Evolutionary conservation across 176 grass and related monocot genomes (phyloP).

Genomic region (Stipa capillata): DNA sequence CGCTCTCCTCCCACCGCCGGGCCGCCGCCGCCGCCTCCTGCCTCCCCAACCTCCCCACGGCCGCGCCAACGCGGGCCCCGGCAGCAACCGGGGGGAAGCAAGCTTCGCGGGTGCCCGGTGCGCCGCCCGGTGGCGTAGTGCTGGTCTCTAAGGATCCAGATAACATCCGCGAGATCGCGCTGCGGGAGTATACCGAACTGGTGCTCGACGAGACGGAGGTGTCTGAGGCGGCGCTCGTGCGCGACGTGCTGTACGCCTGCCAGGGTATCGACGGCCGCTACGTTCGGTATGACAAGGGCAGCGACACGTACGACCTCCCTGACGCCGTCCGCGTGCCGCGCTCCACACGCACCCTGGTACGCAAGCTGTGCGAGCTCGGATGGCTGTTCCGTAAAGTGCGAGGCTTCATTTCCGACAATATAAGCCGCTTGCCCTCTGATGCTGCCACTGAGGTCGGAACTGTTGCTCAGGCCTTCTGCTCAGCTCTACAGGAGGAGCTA

Average conservation of each 20-base stretch:
- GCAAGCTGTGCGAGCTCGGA: constrained; percentile 82
- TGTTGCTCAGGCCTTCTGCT: constrained; percentile 79
- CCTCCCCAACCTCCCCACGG: constrained; percentile 22
- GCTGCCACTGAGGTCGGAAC: constrained; percentile 57
- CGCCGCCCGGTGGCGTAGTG: constrained; percentile 52
- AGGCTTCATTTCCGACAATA: constrained; percentile 60
- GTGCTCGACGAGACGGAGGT: constrained; percentile 89
- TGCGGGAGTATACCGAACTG: constrained; percentile 83
- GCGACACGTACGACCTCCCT: constrained; percentile 67
- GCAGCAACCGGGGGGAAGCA: background rate
- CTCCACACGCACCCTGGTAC: constrained; percentile 75
- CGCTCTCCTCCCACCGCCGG: constrained; percentile 58
- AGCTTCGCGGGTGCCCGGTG: constrained; percentile 23
- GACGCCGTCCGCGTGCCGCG: constrained; percentile 73
- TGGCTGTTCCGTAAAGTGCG: constrained; percentile 86
- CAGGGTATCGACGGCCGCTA: constrained; percentile 93
- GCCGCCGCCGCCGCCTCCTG: constrained; percentile 18
- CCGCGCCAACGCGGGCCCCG: background rate
- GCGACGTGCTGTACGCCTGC: constrained; percentile 89
- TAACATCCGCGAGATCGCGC: constrained; percentile 82
- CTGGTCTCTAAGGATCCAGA: constrained; percentile 79
- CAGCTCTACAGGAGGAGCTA: constrained; percentile 81
- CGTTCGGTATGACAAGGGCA: constrained; percentile 50
- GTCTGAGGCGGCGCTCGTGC: constrained; percentile 72
- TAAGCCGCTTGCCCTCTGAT: constrained; percentile 37